phyloP scores from a whole-genome alignment of 1,284 basidiomycete species.

The Pterulicium gracile region DNA sequence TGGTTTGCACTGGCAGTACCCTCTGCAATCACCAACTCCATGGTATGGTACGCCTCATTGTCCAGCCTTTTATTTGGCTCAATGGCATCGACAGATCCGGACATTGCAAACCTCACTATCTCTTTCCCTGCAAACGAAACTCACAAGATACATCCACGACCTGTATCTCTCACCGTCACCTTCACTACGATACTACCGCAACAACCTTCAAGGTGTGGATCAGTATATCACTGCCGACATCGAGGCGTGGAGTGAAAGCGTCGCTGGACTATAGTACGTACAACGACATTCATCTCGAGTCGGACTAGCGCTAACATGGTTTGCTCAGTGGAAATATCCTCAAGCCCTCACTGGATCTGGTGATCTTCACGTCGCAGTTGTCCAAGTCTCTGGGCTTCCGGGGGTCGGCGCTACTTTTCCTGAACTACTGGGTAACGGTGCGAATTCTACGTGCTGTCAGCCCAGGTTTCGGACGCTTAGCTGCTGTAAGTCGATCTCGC shows the following conservation, averaged over 20 bases:
- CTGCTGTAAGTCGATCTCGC: slow-evolving; percentile 37
- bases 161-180: slow-evolving; percentile 76
- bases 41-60: slow-evolving; percentile 38
- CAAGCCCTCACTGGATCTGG: slow-evolving; percentile 85
- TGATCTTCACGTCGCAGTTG: slow-evolving; percentile 91
- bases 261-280: slow-evolving; percentile 82
- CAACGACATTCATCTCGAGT: not conserved
- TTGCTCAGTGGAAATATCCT: slow-evolving; percentile 58
- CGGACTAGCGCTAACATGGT: not conserved
- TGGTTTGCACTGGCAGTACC: slow-evolving; percentile 92
- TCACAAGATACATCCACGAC: slow-evolving; percentile 90
- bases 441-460: slow-evolving; percentile 79
- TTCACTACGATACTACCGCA: slow-evolving; percentile 60
- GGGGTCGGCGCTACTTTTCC: slow-evolving; percentile 71
- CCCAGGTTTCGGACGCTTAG: slow-evolving; percentile 88
- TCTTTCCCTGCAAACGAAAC: slow-evolving; percentile 73
- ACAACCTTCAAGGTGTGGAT: slow-evolving; percentile 70
- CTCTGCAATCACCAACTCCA: slow-evolving; percentile 92
- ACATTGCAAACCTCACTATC: slow-evolving; percentile 89
- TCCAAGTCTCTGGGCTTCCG: slow-evolving; percentile 76
- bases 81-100: slow-evolving; percentile 52
- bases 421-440: slow-evolving; percentile 82
- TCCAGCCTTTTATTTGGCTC: slow-evolving; percentile 5
- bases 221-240: slow-evolving; percentile 94
- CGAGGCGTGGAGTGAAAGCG: slow-evolving; percentile 81